These are phyloP conservation scores for Artemisia argyi DNA, from an alignment of 129 eudicot species.

Conservation along the genomic window DNA sequence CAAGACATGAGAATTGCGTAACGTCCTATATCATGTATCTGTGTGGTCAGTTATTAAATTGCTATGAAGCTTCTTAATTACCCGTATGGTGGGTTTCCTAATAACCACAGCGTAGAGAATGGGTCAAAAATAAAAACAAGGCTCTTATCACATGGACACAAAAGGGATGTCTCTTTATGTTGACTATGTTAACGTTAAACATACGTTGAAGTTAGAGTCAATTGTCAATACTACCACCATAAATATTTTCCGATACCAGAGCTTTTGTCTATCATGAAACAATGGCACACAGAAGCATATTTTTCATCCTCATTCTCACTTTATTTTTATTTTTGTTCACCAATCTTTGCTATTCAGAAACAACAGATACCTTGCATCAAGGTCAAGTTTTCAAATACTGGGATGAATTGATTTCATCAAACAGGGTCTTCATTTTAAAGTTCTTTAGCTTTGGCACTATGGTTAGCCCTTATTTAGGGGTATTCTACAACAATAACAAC, in stretches of 20 bases:
- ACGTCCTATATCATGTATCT: too few species aligned
- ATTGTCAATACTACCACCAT: conserved; percentile 1
- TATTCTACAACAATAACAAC: conserved; percentile 25
- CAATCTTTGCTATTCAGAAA: conserved; percentile 24
- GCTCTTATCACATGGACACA: background rate
- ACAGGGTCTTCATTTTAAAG: conserved; percentile 32
- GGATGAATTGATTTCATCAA: conserved; percentile 37
- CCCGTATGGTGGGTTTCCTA: background rate
- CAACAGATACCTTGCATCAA: conserved; percentile 33
- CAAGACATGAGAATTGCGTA: too few species aligned
- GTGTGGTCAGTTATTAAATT: background rate
- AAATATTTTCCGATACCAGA: background rate
- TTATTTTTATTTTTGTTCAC: background rate
- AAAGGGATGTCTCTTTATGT: conserved; percentile 15
- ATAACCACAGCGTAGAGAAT: background rate
- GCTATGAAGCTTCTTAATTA: background rate
- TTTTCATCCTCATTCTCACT: conserved; percentile 3
- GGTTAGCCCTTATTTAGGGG: conserved; percentile 31
- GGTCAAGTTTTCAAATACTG: conserved; percentile 36
- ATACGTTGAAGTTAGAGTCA: background rate
- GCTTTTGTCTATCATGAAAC: background rate
- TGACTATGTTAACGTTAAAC: background rate
- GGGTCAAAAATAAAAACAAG: background rate
- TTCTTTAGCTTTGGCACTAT: conserved; percentile 45
- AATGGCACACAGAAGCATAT: conserved; percentile 17